Evolutionary conservation across 345 rosid genomes (phyloP).

Genomic region (Stellera chamaejasme): DNA sequence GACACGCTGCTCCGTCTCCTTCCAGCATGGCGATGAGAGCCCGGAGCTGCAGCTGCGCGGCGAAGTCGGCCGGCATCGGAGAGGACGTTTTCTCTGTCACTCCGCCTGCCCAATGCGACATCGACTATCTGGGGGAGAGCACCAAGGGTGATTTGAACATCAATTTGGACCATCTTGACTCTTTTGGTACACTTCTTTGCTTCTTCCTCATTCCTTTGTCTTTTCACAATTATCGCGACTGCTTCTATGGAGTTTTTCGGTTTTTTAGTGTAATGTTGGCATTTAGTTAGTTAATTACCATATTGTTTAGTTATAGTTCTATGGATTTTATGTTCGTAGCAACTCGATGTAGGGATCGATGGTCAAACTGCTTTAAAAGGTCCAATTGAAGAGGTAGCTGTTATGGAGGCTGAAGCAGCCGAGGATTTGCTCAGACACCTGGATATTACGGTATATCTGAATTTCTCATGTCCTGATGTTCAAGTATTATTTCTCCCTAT

Average conservation of each 20-base stretch:
- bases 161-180: constrained; percentile 49
- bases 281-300: too few species aligned
- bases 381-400: constrained; percentile 90
- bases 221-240: not conserved
- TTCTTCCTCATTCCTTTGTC: not conserved
- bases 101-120: constrained; percentile 45
- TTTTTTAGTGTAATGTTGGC: too few species aligned
- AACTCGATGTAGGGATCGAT: constrained; percentile 36
- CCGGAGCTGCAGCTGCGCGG: constrained; percentile 17
- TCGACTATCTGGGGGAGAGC: constrained; percentile 94
- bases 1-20: too few species aligned
- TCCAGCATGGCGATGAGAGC: too few species aligned
- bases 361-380: constrained; percentile 61
- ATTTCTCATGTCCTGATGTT: not conserved
- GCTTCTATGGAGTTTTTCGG: too few species aligned
- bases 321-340: constrained; percentile 15
- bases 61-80: constrained; percentile 15
- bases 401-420: constrained; percentile 65
- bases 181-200: constrained; percentile 30
- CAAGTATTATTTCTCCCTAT: not conserved
- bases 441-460: constrained; percentile 57
- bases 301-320: too few species aligned
- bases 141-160: constrained; percentile 93
- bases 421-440: constrained; percentile 55
- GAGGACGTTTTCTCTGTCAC: constrained; percentile 67